A percentile compares a stretch with the other conserved stretches of the same genome.
Conservation (phyloP, 768 basidiomycete species). For the Mycena belliarum region DNA sequence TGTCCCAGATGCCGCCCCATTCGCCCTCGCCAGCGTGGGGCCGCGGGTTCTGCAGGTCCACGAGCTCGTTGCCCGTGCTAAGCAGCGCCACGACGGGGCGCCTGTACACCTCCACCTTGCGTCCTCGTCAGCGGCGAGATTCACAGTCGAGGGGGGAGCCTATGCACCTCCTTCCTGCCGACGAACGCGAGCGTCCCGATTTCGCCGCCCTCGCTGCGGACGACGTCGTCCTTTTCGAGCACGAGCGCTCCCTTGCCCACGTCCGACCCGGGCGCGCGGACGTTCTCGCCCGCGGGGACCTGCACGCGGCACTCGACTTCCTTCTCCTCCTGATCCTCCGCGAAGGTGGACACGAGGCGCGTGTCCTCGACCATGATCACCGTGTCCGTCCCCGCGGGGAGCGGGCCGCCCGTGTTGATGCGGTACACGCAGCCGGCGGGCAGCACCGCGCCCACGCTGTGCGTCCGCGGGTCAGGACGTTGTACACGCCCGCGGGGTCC, state of each 20-base stretch:
- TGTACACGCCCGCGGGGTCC: constrained; percentile 64
- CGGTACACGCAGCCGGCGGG: constrained; percentile 61
- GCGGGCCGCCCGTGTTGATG: constrained; percentile 83
- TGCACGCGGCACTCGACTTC: constrained; percentile 69
- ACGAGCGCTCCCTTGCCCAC: constrained; percentile 67
- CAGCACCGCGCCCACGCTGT: constrained; percentile 47
- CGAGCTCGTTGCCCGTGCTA: constrained; percentile 85
- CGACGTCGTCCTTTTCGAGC: constrained; percentile 58
- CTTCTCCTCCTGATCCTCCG: constrained; percentile 62
- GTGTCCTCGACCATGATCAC: constrained; percentile 97
- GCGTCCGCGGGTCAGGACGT: constrained; percentile 62
- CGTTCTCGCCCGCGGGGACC: constrained; percentile 67
- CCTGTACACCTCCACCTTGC: constrained; percentile 65
- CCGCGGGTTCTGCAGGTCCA: constrained; percentile 56
- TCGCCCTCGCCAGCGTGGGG: constrained; percentile 29
- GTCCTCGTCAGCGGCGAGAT: too few relatives aligned
- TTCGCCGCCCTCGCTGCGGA: constrained; percentile 75
- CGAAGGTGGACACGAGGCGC: constrained; percentile 57
- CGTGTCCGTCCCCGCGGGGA: constrained; percentile 73
- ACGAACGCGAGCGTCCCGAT: constrained; percentile 82
- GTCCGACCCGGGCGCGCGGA: constrained; percentile 74
- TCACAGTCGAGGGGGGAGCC: not conserved
- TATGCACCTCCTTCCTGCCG: constrained; percentile 64
- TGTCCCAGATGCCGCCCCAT: constrained; percentile 83
- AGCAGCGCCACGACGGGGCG: constrained; percentile 80